Evolutionary conservation across 163 green algal species (phyloP), one percentile per base, ranked within the genome.

Genomic region (Prototheca cutis): DNA sequence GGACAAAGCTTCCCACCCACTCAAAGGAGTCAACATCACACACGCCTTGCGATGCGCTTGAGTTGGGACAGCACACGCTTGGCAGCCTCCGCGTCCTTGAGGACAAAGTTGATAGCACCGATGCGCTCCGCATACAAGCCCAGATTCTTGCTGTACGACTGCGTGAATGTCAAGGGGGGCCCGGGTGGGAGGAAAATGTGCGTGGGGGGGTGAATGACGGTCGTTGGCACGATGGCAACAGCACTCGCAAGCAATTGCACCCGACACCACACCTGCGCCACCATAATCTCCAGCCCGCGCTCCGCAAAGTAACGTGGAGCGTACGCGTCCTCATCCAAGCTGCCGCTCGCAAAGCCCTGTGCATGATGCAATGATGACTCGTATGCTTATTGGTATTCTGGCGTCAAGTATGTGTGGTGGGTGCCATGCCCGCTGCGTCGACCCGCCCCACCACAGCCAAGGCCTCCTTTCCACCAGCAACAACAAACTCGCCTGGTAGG

Each of bases 111-210:
- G 67, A 93, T 69, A 47, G 61, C 73, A n/a, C 87, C 87, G 6
- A 88, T 74, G 28, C 87, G 77, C 79, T 94, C 76, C 17, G 81
- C 83, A 48, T 89, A 90, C 59, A 94, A 72, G 0, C 86, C 86
- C 80, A 95, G 90, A 71, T 95, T 95, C 77, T 92, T 94, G 57
- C 82, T 85, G 69, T 87, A 92, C 19, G 74, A 90, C 61, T 71
- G 66, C 25, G 27, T 3, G 42, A 71, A 73, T 85, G n/a, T n/a
- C n/a, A n/a, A n/a, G n/a, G n/a, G n/a, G n/a, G n/a, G n/a, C n/a
- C n/a, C n/a, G n/a, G n/a, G n/a, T n/a, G n/a, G n/a, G n/a, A n/a
- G n/a, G n/a, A n/a, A n/a, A n/a, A n/a, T n/a, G n/a, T n/a, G n/a
- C n/a, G n/a, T n/a, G n/a, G n/a, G n/a, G n/a, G n/a, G n/a, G n/a